Conservation (phyloP, 2,329 filamentous ascomycete species). For the Tolypocladium guangdongense region DNA sequence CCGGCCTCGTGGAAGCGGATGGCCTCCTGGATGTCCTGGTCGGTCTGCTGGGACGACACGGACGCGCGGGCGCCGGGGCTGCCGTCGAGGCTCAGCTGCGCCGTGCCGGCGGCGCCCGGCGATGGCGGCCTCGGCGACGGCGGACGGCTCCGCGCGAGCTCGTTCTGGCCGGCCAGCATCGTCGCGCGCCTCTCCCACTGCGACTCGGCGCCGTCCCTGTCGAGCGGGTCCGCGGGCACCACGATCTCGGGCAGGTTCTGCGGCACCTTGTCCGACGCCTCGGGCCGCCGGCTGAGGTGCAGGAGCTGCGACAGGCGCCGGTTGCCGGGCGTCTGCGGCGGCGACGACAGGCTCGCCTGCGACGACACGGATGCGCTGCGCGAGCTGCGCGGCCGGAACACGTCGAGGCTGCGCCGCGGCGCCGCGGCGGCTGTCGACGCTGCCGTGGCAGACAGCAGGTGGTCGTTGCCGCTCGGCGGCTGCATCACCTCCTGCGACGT, state of each 20-base stretch:
- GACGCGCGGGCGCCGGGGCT: constrained; percentile 7
- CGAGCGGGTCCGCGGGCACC: constrained; percentile 29
- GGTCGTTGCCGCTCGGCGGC: constrained; percentile 38
- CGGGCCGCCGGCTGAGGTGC: constrained; percentile 48
- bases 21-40: constrained; percentile 82
- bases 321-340: constrained; percentile 13
- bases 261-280: constrained; percentile 65
- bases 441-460: neutral
- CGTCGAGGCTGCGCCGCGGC: constrained; percentile 31
- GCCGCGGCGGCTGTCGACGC: constrained; percentile 9
- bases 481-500: constrained; percentile 66
- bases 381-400: constrained; percentile 34
- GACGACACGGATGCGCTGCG: constrained; percentile 38
- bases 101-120: constrained; percentile 10
- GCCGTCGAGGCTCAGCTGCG: constrained; percentile 13
- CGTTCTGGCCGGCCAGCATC: constrained; percentile 61
- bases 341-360: constrained; percentile 20
- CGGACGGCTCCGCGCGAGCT: constrained; percentile 33
- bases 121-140: constrained; percentile 21
- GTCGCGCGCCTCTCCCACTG: constrained; percentile 92
- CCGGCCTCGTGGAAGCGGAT: constrained; percentile 86
- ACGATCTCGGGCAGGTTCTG: constrained; percentile 67
- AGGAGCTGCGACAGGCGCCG: constrained; percentile 58
- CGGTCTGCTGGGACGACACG: constrained; percentile 41
- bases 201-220: constrained; percentile 44